Conservation (phyloP, 2,329 filamentous ascomycete genomes). For the Mycosphaerella sp. region DNA sequence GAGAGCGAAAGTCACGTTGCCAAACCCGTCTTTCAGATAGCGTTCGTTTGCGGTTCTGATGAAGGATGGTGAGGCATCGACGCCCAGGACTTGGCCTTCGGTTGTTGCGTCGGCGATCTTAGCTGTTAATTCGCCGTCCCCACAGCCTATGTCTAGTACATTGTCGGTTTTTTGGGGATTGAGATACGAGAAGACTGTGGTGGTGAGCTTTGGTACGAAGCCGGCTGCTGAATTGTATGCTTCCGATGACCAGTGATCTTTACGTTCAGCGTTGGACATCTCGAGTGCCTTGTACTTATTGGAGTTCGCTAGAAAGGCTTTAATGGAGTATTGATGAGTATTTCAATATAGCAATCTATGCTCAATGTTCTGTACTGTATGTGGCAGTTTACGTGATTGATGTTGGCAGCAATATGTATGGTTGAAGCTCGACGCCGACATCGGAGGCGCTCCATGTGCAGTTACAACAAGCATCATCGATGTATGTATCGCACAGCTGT, state of each 20-base stretch:
- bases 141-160: constrained; percentile 39
- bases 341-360: too few species aligned
- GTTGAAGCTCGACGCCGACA: too few species aligned
- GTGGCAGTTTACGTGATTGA: too few species aligned
- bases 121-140: constrained; percentile 38
- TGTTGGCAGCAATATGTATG: too few species aligned
- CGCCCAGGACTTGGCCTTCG: constrained; percentile 32
- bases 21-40: constrained; percentile 10
- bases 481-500: too few species aligned
- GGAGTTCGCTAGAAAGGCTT: not conserved
- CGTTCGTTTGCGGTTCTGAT: constrained; percentile 33
- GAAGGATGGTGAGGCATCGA: constrained; percentile 39
- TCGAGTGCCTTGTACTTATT: not conserved
- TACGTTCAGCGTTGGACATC: not conserved
- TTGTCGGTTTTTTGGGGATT: constrained; percentile 30
- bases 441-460: too few species aligned
- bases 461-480: too few species aligned
- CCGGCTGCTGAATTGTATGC: constrained; percentile 35
- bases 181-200: constrained; percentile 35
- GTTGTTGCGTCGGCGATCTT: constrained; percentile 30
- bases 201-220: constrained; percentile 40
- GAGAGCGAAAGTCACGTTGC: constrained; percentile 28
- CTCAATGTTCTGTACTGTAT: too few species aligned
- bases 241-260: constrained; percentile 32
- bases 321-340: not conserved